Evolutionary conservation across 2,329 filamentous ascomycete genomes (phyloP).

Genomic region (Alternaria alternata): DNA sequence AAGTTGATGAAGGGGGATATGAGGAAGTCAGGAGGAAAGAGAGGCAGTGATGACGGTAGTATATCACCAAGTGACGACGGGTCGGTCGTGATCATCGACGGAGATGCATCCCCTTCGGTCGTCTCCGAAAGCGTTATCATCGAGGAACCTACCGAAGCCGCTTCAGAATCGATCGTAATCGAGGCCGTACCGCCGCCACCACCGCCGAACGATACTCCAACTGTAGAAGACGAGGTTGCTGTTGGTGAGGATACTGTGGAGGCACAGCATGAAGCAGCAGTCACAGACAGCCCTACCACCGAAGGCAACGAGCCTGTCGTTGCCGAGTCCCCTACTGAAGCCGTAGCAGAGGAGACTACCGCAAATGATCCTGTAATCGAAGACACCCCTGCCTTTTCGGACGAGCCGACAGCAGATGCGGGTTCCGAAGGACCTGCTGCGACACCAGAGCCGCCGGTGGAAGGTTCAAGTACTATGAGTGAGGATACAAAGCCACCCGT

Average conservation of each 20-base stretch:
- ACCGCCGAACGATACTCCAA: conserved; percentile 10
- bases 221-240: neutral
- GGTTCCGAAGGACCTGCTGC: neutral
- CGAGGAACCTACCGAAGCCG: conserved; percentile 15
- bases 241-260: neutral
- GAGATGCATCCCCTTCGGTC: conserved; percentile 17
- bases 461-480: neutral
- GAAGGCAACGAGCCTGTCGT: neutral
- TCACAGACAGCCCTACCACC: neutral
- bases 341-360: neutral
- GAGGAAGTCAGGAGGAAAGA: conserved; percentile 38
- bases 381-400: conserved; percentile 1
- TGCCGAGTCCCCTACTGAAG: conserved; percentile 2
- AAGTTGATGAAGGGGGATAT: conserved; percentile 38
- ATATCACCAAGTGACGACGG: conserved; percentile 13
- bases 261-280: conserved; percentile 2
- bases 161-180: conserved; percentile 7
- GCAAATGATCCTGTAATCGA: neutral
- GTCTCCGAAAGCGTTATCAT: conserved; percentile 19
- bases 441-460: neutral
- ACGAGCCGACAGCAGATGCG: conserved; percentile 3
- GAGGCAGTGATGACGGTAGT: conserved; percentile 27
- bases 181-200: conserved; percentile 7
- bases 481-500: neutral
- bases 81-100: neutral